Evolutionary conservation across 106 monocot genomes (phyloP).

Genomic region (Iris macrosiphon): DNA sequence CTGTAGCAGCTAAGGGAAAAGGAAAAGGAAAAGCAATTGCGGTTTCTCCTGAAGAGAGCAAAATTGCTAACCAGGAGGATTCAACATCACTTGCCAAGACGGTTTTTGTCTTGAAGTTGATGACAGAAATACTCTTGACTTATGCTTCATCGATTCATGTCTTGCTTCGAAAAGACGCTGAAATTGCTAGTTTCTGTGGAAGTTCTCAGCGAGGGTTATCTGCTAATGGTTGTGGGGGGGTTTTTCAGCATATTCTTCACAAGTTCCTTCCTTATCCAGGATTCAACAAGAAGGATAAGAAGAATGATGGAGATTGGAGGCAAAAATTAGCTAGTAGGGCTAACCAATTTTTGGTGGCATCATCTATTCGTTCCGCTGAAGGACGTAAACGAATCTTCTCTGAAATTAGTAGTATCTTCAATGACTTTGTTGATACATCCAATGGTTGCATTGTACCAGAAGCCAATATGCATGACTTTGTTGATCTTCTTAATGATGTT

Average conservation of each 20-base stretch:
- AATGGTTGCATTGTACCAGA: constrained; percentile 47
- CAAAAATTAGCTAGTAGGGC: constrained; percentile 81
- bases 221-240: constrained; percentile 30
- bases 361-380: constrained; percentile 83
- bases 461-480: constrained; percentile 59
- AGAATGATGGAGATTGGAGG: constrained; percentile 89
- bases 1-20: constrained; percentile 39
- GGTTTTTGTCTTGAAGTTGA: constrained; percentile 83
- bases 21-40: constrained; percentile 84
- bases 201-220: constrained; percentile 20
- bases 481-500: constrained; percentile 95
- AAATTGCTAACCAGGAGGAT: constrained; percentile 52
- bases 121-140: constrained; percentile 91
- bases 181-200: constrained; percentile 44
- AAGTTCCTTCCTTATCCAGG: constrained; percentile 74
- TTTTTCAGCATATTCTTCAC: constrained; percentile 86
- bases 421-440: constrained; percentile 58
- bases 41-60: constrained; percentile 52
- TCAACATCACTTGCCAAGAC: constrained; percentile 81
- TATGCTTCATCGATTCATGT: constrained; percentile 85
- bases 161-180: constrained; percentile 80
- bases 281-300: constrained; percentile 80
- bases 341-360: constrained; percentile 92
- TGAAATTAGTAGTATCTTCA: constrained; percentile 57
- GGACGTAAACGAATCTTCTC: constrained; percentile 77